Evolutionary conservation across 495 filamentous ascomycete species (phyloP), one percentile per base, ranked within the genome.

Genomic region (Penicillium angulare): DNA sequence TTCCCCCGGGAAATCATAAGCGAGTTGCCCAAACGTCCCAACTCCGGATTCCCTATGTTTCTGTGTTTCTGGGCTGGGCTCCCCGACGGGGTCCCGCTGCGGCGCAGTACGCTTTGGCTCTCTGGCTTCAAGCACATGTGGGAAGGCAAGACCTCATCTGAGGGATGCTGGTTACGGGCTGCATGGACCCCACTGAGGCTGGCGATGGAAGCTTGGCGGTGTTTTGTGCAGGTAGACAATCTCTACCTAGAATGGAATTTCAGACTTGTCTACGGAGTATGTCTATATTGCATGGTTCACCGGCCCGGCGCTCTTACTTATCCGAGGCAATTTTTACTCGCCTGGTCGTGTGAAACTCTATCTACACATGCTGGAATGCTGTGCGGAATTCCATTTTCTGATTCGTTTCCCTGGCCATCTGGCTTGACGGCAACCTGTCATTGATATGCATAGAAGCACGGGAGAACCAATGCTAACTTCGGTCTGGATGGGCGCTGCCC

Each of bases 361-460:
- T 31, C n/a, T n/a, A n/a, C 16, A 31, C 42, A 13, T 12, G 43
- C 33, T 41, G 43, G 7, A 23, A 18, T 36, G n/a, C n/a, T n/a
- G n/a, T n/a, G n/a, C n/a, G n/a, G n/a, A n/a, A 18, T 26, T 23
- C 18, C 17, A 6, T 12, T 2, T 26, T 20, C 21, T 41, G 21
- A 39, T 39, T 39, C 17, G 36, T 39, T 24, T 41, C 24, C 24
- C 42, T 44, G 42, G n/a, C 24, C 31, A 31, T 18, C 22, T 51
- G 49, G 49, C 33, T 50, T 43, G 47, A 12, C 58, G 55, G 54
- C 54, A 54, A 47, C 47, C 55, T 59, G 42, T 48, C 49, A 54
- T 29, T 55, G 51, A 56, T 52, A 61, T 65, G 61, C 66, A 69
- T 69, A 50, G 63, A 66, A 69, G 54, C 48, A 47, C 61, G 66